Evolutionary conservation across 2,329 filamentous ascomycete genomes (phyloP), one percentile per base, ranked within the genome.

Genomic region (Alternaria ventricosa): DNA sequence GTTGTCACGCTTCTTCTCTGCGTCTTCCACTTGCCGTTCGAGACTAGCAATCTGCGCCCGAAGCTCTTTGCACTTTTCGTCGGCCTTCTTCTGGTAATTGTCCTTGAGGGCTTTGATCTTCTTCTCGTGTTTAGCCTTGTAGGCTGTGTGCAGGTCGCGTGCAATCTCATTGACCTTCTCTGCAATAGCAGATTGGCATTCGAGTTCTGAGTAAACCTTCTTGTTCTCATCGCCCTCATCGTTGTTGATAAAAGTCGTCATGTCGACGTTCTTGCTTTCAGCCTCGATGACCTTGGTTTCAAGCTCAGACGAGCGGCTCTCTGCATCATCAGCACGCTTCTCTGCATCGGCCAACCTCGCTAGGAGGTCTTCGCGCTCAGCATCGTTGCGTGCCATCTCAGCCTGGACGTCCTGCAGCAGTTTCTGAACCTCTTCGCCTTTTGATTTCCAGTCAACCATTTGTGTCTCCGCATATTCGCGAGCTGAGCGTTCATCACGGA

Each of bases 111-210:
- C 95, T 1, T 92, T 88, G 47, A 98, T 95, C 84, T 99, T 99
- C 66, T 90, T 93, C 83, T 98, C 95, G 79, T 99, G 96, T 83
- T 99, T 99, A 77, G 91, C 90, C 83, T 97, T 98, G 87, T 99
- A 99, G 11, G 97, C 86, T 0, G 90, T 87, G 78, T 99, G 96
- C 44, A 99, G 86, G 77, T 99, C 96, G 28, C 93, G 88, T n/a
- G 81, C 82, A 11, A 85, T 81, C 18, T 83, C 81, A 50, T 95
- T 94, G 44, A 98, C 94, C 69, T 94, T 93, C 80, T 97, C 93
- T 22, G 97, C 94, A 54, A 97, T 91, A 68, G 97, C 93, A 43
- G 83, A 84, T 33, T 86, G 78, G 69, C 86, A 78, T 71, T 84
- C 77, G 56, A 80, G 73, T 41, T 79, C 82, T 3, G 78, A 80